Percentiles rank a stretch among this genome's conserved stretches.
phyloP scores from a whole-genome alignment of 1,284 basidiomycete genomes.

The Acaromyces ingoldii region DNA sequence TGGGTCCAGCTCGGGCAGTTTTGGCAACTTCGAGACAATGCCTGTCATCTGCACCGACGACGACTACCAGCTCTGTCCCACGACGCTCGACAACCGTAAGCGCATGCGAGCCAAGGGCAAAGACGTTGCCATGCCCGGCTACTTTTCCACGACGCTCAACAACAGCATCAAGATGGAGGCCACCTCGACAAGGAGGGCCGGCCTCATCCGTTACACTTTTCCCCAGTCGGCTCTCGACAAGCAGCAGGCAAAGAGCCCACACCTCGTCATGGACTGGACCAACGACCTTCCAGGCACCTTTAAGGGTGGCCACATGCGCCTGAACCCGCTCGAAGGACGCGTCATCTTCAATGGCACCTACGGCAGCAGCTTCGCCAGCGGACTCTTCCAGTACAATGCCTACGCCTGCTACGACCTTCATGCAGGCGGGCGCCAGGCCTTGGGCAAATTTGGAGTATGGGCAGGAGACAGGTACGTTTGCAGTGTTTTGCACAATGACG shows the following conservation, averaged over 20 bases:
- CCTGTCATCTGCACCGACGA: conserved; percentile 32
- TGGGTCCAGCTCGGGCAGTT: conserved; percentile 33
- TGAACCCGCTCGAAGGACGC: conserved; percentile 21
- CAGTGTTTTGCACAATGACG: too few relatives aligned
- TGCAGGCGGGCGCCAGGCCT: conserved; percentile 23
- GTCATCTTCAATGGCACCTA: conserved; percentile 35
- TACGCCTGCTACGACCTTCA: conserved; percentile 35
- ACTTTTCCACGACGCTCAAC: conserved; percentile 37
- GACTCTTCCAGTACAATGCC: conserved; percentile 23
- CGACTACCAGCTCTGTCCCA: conserved; percentile 28
- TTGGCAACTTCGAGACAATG: conserved; percentile 39
- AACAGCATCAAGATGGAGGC: conserved; percentile 37
- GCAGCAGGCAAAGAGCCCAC: conserved; percentile 16
- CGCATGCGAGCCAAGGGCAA: conserved; percentile 18
- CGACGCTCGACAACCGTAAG: conserved; percentile 31
- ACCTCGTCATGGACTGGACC: conserved; percentile 39
- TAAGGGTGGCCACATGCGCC: conserved; percentile 23
- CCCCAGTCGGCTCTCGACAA: conserved; percentile 14
- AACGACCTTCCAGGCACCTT: conserved; percentile 39
- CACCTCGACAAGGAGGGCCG: conserved; percentile 31
- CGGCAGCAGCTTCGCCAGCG: conserved; percentile 26
- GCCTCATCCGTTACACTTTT: conserved; percentile 38
- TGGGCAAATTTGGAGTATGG: conserved; percentile 31
- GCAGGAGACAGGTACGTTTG: conserved; percentile 30
- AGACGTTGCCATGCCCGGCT: conserved; percentile 33